phyloP scores from a whole-genome alignment of 1,139 yeast species.

The Geotrichum fermentans region DNA sequence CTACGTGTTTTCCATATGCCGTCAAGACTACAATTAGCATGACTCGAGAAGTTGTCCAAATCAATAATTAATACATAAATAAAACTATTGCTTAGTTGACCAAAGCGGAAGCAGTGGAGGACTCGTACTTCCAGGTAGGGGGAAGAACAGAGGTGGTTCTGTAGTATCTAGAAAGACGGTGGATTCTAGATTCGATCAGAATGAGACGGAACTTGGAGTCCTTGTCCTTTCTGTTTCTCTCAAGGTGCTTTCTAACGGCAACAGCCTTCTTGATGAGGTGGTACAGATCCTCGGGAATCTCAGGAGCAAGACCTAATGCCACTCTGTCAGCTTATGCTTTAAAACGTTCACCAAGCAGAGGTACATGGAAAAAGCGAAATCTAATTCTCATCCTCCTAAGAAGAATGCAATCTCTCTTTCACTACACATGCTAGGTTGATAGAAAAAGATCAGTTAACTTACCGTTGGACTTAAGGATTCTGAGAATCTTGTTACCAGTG shows the following conservation, averaged over 20 bases:
- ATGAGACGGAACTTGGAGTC: conserved; percentile 99
- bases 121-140: conserved; percentile 99
- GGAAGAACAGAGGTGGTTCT: conserved; percentile 98
- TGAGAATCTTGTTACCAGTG: conserved; percentile 98
- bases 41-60: no score
- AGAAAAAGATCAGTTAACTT: conserved; percentile 24
- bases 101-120: conserved; percentile 99
- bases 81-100: conserved; percentile 59
- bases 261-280: conserved; percentile 99
- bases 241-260: conserved; percentile 98
- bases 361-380: conserved; percentile 26
- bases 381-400: conserved; percentile 3
- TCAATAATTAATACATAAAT: background rate
- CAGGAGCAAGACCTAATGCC: conserved; percentile 77
- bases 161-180: conserved; percentile 99
- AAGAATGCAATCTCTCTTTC: background rate
- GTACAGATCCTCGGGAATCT: conserved; percentile 99
- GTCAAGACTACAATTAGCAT: no score
- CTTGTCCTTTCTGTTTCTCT: conserved; percentile 99
- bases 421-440: background rate
- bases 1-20: no score
- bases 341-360: conserved; percentile 36
- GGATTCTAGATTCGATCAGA: conserved; percentile 99
- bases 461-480: conserved; percentile 98
- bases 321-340: conserved; percentile 36